Evolutionary conservation across 305 asterid species (phyloP), one percentile per base, ranked within the genome.

Genomic region (Fraxinus greggii): DNA sequence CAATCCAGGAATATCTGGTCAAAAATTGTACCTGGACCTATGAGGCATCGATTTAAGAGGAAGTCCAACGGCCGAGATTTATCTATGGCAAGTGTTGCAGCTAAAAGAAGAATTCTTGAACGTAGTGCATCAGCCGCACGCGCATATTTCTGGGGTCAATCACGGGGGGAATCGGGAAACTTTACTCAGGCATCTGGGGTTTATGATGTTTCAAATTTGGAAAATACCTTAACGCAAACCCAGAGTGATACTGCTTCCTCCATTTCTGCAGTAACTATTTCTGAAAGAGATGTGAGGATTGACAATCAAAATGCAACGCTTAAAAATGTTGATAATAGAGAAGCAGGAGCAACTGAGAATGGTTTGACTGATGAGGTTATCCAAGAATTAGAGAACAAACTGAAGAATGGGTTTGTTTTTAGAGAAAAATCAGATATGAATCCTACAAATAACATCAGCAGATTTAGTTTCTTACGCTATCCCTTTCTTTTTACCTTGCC

Each of bases 21-120:
- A 10, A 90, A 88, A 86, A 72, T 96, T 74, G 84, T 93, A 89
- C 97, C 95, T 13, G 90, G 87, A 36, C 83, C 90, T 29, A 38
- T 88, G 80, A 89, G 89, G 86, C 90, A 87, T 40, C 90, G 82
- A 78, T 90, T 90, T 67, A 97, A 92, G 92, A 92, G 92, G 88
- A 94, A 91, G 90, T 91, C 89, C 81, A 89, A 85, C 77, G 94
- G 92, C 51, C 89, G 89, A 82, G 97, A 94, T 78, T 83, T 88
- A 81, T 92, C 93, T 72, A 78, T 80, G 38, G 84, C 86, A 32
- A 88, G 89, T 83, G 75, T 85, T 86, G 92, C 94, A 73, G 82
- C 96, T 63, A 94, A 93, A 90, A 90, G 91, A 85, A 90, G 93
- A 87, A 91, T 97, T 89, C 95, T 97, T 61, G 96, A 91, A 81